Evolutionary conservation across 2,329 filamentous ascomycete species (phyloP).

Genomic region (Talaromyces sp.): DNA sequence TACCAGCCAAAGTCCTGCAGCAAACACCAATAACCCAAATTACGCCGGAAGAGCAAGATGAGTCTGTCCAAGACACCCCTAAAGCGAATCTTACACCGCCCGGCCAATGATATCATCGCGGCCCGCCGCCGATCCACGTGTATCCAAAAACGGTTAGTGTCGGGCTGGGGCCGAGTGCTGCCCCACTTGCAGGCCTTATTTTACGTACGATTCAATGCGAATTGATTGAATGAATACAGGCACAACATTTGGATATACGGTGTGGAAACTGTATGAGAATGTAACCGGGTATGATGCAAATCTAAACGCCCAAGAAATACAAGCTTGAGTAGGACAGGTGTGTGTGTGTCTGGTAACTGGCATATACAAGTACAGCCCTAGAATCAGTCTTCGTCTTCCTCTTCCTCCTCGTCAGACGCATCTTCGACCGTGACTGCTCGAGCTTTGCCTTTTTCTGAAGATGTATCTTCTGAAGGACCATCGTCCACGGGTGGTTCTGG

Average conservation of each 20-base stretch:
- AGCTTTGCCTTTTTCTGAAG: constrained; percentile 29
- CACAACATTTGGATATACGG: background rate
- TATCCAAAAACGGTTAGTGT: background rate
- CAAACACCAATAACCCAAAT: background rate
- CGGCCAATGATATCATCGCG: background rate
- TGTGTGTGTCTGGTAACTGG: background rate
- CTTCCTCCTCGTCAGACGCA: constrained; percentile 22
- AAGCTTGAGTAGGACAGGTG: background rate
- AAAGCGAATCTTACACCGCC: background rate
- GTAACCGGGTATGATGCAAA: background rate
- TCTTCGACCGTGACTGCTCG: constrained; percentile 33
- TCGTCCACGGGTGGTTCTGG: constrained; percentile 13
- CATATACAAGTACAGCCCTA: background rate
- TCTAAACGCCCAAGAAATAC: background rate
- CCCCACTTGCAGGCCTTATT: background rate
- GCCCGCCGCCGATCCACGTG: background rate
- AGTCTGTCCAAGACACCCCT: background rate
- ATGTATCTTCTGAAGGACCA: background rate
- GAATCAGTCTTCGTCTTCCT: background rate
- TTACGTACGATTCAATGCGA: too few species aligned
- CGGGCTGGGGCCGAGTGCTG: too few species aligned
- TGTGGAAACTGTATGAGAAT: background rate
- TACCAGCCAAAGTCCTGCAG: background rate
- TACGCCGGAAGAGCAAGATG: background rate
- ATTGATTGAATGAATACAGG: background rate